Conservation (phyloP, 352 stramenopile species). For the Aphanomyces cochlioides region DNA sequence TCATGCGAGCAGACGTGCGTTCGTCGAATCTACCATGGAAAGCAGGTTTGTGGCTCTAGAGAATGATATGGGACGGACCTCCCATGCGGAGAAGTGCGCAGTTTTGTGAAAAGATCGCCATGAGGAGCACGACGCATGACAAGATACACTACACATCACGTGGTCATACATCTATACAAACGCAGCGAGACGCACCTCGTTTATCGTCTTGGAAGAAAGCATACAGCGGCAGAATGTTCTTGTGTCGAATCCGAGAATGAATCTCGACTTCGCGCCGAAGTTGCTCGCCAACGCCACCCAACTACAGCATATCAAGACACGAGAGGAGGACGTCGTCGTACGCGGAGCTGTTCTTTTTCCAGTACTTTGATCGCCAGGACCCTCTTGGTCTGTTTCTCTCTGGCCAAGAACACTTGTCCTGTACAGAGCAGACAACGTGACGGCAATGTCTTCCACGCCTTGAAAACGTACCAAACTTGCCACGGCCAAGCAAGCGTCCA, state of each 20-base stretch:
- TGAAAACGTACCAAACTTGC: slow-evolving; percentile 69
- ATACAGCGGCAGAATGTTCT: slow-evolving; percentile 84
- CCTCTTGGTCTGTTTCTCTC: slow-evolving; percentile 74
- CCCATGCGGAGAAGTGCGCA: slow-evolving; percentile 46
- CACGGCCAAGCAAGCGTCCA: slow-evolving; percentile 68
- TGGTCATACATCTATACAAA: background rate
- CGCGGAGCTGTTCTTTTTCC: slow-evolving; percentile 74
- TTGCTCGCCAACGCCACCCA: slow-evolving; percentile 63
- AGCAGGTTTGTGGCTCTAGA: background rate
- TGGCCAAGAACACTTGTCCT: slow-evolving; percentile 81
- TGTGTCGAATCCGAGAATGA: slow-evolving; percentile 83
- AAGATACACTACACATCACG: slow-evolving; percentile 57
- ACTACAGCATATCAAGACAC: slow-evolving; percentile 8
- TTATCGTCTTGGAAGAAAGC: slow-evolving; percentile 78
- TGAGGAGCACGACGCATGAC: slow-evolving; percentile 83
- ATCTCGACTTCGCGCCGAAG: slow-evolving; percentile 89
- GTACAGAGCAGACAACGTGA: background rate
- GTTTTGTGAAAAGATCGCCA: slow-evolving; percentile 81
- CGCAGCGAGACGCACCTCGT: slow-evolving; percentile 30
- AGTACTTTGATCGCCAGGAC: slow-evolving; percentile 88
- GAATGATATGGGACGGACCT: slow-evolving; percentile 34
- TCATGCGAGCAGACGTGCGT: slow-evolving; percentile 17
- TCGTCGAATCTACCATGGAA: slow-evolving; percentile 24
- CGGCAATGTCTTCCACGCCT: background rate
- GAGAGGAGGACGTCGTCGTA: background rate